These are phyloP conservation scores for Hypoxylon sp. DNA, from an alignment of 2,329 filamentous ascomycete species.

Conservation along the genomic window DNA sequence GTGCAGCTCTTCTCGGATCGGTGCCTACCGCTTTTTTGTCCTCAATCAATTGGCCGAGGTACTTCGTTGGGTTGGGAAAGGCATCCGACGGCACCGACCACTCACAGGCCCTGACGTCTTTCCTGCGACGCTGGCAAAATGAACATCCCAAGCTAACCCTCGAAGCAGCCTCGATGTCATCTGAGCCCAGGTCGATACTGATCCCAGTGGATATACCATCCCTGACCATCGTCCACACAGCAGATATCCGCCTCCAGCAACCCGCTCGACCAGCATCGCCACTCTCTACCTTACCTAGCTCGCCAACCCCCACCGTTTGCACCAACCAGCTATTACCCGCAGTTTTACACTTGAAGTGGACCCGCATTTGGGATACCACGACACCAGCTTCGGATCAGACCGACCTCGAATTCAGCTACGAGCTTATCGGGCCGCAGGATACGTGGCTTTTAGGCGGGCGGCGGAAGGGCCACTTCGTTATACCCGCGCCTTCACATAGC, in stretches of 20 bases:
- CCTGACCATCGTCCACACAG: constrained; percentile 85
- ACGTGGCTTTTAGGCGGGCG: constrained; percentile 89
- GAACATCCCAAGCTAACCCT: constrained; percentile 55
- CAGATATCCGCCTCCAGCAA: constrained; percentile 72
- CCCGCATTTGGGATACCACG: constrained; percentile 72
- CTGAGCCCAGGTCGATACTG: constrained; percentile 75
- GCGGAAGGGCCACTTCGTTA: constrained; percentile 82
- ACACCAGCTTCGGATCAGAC: constrained; percentile 52
- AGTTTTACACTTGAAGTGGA: constrained; percentile 74
- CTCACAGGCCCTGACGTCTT: constrained; percentile 51
- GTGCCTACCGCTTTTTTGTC: constrained; percentile 66
- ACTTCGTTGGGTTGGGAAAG: constrained; percentile 66
- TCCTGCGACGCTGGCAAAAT: constrained; percentile 59
- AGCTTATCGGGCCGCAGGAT: constrained; percentile 80
- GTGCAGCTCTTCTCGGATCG: constrained; percentile 67
- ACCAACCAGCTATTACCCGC: constrained; percentile 77
- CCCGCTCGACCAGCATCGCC: constrained; percentile 51
- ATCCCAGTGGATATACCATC: constrained; percentile 93
- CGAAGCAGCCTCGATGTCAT: constrained; percentile 51
- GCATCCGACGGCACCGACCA: constrained; percentile 56
- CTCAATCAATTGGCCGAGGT: constrained; percentile 63
- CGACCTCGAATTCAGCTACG: constrained; percentile 84
- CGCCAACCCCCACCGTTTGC: constrained; percentile 61
- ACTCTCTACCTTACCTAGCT: constrained; percentile 13
- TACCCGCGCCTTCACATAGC: constrained; percentile 58